Conservation (phyloP, 1,284 basidiomycete species). For the Pyrrhoderma lamaoense region DNA sequence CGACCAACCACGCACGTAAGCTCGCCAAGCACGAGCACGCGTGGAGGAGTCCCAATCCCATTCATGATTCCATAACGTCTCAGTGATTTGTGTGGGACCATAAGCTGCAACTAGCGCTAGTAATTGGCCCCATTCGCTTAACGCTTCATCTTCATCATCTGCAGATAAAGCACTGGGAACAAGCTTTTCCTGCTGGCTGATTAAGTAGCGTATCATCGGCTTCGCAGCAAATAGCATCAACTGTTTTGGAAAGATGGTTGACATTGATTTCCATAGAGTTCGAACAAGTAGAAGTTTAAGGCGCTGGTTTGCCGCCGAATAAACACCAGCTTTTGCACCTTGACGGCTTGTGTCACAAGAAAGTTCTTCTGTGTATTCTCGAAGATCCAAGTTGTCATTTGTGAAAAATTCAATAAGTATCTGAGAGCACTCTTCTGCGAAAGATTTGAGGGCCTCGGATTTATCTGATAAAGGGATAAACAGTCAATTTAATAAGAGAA, state of each 20-base stretch:
- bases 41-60: constrained; percentile 35
- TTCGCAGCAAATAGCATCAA: constrained; percentile 37
- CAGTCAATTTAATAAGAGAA: not conserved
- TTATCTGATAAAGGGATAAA: constrained; percentile 17
- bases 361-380: not conserved
- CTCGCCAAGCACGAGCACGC: constrained; percentile 40
- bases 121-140: constrained; percentile 50
- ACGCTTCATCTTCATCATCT: constrained; percentile 24
- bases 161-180: constrained; percentile 33
- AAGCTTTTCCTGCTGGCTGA: constrained; percentile 40
- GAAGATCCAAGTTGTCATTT: constrained; percentile 44
- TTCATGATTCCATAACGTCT: constrained; percentile 18
- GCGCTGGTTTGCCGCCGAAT: constrained; percentile 31
- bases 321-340: constrained; percentile 14
- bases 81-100: constrained; percentile 14
- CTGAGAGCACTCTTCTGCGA: constrained; percentile 26
- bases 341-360: not conserved
- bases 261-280: constrained; percentile 46
- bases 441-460: constrained; percentile 23
- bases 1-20: constrained; percentile 46
- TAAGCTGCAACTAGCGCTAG: constrained; percentile 43
- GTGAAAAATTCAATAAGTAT: constrained; percentile 45
- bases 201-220: constrained; percentile 40
- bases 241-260: constrained; percentile 34
- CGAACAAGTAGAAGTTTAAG: constrained; percentile 47